Base-by-base conservation (phyloP, 140 eudicot species). In the Stevia rebaudiana region DNA sequence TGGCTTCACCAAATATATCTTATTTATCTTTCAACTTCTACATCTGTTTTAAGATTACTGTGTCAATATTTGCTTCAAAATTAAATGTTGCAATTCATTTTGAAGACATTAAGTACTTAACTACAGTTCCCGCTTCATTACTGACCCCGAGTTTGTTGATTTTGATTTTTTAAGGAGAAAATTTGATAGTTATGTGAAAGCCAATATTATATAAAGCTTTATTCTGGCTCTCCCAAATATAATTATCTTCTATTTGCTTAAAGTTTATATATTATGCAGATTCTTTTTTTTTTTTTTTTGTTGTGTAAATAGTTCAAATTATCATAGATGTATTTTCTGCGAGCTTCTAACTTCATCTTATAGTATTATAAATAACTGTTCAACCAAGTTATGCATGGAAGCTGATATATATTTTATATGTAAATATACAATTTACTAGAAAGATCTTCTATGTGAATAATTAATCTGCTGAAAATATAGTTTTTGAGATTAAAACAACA, bases 151-250 rank as follows among this genome's bases (percentile, higher is more conserved):
- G 24, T 12, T 23, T 15, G 60, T 44, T 46, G 41, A 8, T 25
- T 15, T 28, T 37, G 11, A 40, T 5, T 28, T 28, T 28, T 28
- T 36, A 11, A 28, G 17, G 36, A 17, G 41, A 63, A 25, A 63
- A 46, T 16, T 5, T 16, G 21, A 44, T 25, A 25, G 46, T 17
- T 28, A 46, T 4, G 11, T 16, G 11, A 63, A 62, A 48, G 59
- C 43, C 19, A 31, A 48, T 19, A 48, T 12, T 35, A 31, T 35
- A 35, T 65, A 48, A 63, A 11, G n/a, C 44, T 63, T 3, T 44
- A 16, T 46, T 18, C 30, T 63, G 56, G 30, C 54, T 19, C 57
- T 63, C 30, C 43, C 57, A 63, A 43, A 48, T 63, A 15, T 8
- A 44, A 24, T 24, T 22, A 15, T 41, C 2, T 22, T 44, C 6